These are phyloP conservation scores for Aspergillus glaucus DNA, from an alignment of 2,329 filamentous ascomycete genomes.

Conservation along the genomic window DNA sequence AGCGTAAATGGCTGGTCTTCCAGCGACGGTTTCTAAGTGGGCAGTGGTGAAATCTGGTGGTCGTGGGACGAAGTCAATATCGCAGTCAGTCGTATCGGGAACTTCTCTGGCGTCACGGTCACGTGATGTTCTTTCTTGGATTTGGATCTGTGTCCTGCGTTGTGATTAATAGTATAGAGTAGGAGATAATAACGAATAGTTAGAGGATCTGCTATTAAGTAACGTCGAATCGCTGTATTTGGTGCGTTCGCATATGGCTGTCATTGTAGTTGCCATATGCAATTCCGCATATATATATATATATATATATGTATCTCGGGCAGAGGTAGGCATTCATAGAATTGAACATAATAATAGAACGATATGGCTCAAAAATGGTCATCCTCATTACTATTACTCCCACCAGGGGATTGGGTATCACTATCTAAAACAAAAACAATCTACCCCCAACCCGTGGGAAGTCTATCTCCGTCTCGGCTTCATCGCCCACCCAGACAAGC, in stretches of 20 bases:
- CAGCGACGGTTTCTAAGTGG: no score
- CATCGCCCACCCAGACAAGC: slow-evolving; percentile 54
- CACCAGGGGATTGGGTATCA: neutral
- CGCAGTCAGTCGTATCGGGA: neutral
- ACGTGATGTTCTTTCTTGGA: neutral
- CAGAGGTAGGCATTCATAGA: neutral
- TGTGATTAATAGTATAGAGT: neutral
- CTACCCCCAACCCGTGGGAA: neutral
- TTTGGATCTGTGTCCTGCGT: neutral
- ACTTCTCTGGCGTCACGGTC: neutral
- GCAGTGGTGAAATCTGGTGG: neutral
- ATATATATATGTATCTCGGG: no score
- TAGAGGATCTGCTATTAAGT: neutral
- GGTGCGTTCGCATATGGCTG: no score
- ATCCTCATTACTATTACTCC: neutral
- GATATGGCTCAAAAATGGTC: neutral
- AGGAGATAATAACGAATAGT: neutral
- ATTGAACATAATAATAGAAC: no score
- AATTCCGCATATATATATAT: no score
- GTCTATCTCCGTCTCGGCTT: slow-evolving; percentile 36
- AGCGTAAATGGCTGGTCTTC: no score
- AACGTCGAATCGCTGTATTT: no score
- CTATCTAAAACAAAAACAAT: neutral
- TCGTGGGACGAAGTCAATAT: neutral
- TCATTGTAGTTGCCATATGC: no score